A percentile compares a stretch with the other conserved stretches of the same genome.
Evolutionary conservation across 78 protist genomes (phyloP).

Genomic region (Dictyostelium intermedium): DNA sequence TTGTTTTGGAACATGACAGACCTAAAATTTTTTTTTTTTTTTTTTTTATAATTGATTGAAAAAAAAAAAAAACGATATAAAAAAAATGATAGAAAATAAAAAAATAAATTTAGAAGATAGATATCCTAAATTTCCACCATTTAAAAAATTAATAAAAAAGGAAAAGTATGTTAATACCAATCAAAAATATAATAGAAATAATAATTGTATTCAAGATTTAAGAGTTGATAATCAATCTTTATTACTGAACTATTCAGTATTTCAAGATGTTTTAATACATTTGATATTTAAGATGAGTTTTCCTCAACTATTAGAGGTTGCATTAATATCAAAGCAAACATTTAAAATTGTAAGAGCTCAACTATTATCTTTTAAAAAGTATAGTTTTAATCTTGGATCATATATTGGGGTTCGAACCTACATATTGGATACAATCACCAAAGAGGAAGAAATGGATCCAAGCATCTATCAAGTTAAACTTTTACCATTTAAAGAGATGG

Average conservation of each 20-base stretch:
- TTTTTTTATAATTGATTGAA: too few relatives aligned
- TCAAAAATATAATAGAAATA: not conserved
- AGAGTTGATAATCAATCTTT: too few relatives aligned
- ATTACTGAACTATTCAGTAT: not conserved
- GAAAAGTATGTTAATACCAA: not conserved
- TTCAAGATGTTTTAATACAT: not conserved
- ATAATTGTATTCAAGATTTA: not conserved
- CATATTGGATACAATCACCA: not conserved
- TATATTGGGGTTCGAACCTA: not conserved
- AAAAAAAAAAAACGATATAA: too few relatives aligned
- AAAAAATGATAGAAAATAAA: too few relatives aligned
- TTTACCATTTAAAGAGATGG: not conserved
- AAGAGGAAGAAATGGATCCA: not conserved
- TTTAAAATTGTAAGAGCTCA: not conserved
- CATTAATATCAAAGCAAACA: not conserved
- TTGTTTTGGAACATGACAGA: too few relatives aligned
- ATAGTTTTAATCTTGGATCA: not conserved
- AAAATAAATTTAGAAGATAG: too few relatives aligned
- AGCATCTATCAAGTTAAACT: not conserved
- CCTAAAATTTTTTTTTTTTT: too few relatives aligned
- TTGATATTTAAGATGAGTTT: not conserved
- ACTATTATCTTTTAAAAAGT: too few relatives aligned
- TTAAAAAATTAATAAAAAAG: too few relatives aligned
- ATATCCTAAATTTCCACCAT: not conserved
- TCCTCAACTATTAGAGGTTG: not conserved